These are phyloP conservation scores for Lepidium sativum DNA, from an alignment of 345 rosid genomes.

Conservation along the genomic window DNA sequence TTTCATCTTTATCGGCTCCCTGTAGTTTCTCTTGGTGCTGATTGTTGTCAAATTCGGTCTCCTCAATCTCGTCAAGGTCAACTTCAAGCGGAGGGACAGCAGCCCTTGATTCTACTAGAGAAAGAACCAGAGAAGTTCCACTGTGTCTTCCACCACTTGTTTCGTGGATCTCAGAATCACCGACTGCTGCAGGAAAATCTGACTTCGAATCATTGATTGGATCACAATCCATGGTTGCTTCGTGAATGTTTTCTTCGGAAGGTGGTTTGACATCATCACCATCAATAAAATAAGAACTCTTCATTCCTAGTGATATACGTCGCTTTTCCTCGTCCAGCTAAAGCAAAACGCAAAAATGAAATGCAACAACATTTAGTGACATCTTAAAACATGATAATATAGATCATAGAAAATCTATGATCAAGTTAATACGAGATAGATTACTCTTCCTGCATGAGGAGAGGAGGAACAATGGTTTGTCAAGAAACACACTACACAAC, in stretches of 20 bases:
- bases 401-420: not conserved
- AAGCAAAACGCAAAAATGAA: conserved; percentile 3
- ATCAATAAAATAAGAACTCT: conserved; percentile 40
- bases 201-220: conserved; percentile 16
- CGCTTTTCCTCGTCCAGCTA: conserved; percentile 74
- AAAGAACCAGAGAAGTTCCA: conserved; percentile 40
- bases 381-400: not conserved
- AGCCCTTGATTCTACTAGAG: conserved; percentile 66
- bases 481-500: not conserved
- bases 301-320: conserved; percentile 86
- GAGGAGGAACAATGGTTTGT: not conserved
- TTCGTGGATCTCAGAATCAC: conserved; percentile 22
- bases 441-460: not conserved
- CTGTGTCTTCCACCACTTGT: conserved; percentile 32
- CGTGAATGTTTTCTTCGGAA: conserved; percentile 36
- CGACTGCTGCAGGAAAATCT: conserved; percentile 8
- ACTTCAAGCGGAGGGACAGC: conserved; percentile 80
- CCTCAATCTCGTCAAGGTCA: conserved; percentile 60
- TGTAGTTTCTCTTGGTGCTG: conserved; percentile 30
- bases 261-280: conserved; percentile 23
- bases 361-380: not conserved
- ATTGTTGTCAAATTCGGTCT: conserved; percentile 26
- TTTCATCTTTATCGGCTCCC: conserved; percentile 33
- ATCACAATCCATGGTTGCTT: conserved; percentile 34
- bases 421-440: not conserved